These are phyloP conservation scores for Pyrenula massariospora DNA, from an alignment of 495 filamentous ascomycete species.

Conservation along the genomic window DNA sequence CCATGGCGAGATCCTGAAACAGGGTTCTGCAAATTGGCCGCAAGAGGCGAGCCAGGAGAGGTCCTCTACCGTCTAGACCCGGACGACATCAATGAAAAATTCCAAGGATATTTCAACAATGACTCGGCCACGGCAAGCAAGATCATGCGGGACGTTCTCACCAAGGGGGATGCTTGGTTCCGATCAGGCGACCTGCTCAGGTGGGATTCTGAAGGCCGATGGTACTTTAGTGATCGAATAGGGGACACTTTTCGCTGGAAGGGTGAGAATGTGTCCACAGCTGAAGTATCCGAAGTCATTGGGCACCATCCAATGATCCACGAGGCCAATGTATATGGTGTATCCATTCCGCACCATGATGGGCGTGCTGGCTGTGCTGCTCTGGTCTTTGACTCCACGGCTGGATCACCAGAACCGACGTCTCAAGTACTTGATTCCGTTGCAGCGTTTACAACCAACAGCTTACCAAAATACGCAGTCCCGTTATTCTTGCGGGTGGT, in stretches of 20 bases:
- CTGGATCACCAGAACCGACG: slow-evolving; percentile 18
- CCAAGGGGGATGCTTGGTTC: slow-evolving; percentile 78
- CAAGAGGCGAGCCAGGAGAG: slow-evolving; percentile 62
- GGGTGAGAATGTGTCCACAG: slow-evolving; percentile 81
- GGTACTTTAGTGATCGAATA: slow-evolving; percentile 81
- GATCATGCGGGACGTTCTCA: slow-evolving; percentile 65
- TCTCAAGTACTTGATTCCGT: slow-evolving; percentile 42
- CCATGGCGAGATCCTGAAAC: slow-evolving; percentile 63
- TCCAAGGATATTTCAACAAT: slow-evolving; percentile 86
- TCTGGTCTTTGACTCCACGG: slow-evolving; percentile 32
- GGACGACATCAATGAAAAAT: slow-evolving; percentile 46
- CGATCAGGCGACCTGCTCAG: slow-evolving; percentile 75
- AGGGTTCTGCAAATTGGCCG: slow-evolving; percentile 53
- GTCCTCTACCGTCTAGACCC: slow-evolving; percentile 64
- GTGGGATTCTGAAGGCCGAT: slow-evolving; percentile 57
- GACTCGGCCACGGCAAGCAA: slow-evolving; percentile 61
- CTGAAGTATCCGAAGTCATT: slow-evolving; percentile 58
- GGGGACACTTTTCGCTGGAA: slow-evolving; percentile 97
- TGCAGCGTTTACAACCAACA: slow-evolving; percentile 35
- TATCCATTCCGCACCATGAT: slow-evolving; percentile 71
- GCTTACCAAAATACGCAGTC: slow-evolving; percentile 61
- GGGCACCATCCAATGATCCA: slow-evolving; percentile 52
- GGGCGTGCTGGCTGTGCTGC: slow-evolving; percentile 79
- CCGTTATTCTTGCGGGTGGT: slow-evolving; percentile 68
- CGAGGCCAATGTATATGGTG: slow-evolving; percentile 86